These are phyloP conservation scores for Terana coerulea DNA, from an alignment of 768 basidiomycete genomes.

Conservation along the genomic window DNA sequence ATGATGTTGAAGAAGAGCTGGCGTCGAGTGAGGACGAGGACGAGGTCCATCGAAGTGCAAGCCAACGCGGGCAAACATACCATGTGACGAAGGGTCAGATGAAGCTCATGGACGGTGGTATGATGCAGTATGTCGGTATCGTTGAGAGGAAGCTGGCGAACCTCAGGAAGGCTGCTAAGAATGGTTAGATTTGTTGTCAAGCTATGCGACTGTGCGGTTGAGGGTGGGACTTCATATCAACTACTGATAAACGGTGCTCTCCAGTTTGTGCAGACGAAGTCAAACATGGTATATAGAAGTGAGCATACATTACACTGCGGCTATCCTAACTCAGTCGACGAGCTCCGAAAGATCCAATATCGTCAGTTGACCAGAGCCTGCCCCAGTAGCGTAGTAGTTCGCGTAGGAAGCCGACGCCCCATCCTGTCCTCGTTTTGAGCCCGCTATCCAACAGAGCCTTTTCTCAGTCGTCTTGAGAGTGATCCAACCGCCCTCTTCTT, in stretches of 20 bases:
- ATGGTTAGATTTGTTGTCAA: too few species aligned
- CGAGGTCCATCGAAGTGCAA: not conserved
- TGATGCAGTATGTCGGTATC: constrained; percentile 8
- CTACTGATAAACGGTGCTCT: too few species aligned
- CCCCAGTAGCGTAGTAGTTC: not conserved
- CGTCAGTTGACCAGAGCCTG: not conserved
- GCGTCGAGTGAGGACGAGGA: not conserved
- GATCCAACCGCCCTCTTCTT: constrained; percentile 3
- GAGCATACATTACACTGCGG: too few species aligned
- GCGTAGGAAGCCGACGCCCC: not conserved
- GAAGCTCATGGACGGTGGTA: constrained; percentile 7
- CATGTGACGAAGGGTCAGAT: constrained; percentile 5
- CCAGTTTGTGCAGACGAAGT: too few species aligned
- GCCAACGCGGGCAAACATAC: constrained; percentile 1
- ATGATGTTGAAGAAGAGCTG: not conserved
- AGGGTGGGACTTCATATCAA: too few species aligned
- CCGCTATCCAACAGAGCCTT: constrained; percentile 2
- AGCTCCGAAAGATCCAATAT: not conserved
- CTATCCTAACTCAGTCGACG: too few species aligned
- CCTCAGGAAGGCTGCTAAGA: too few species aligned
- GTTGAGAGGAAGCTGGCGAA: constrained; percentile 11
- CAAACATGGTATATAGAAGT: too few species aligned
- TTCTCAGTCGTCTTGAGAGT: not conserved
- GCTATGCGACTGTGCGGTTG: too few species aligned
- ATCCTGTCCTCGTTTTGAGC: not conserved